Base-by-base conservation (phyloP, 2,329 filamentous ascomycete genomes). In the Cytospora chrysosperma region DNA sequence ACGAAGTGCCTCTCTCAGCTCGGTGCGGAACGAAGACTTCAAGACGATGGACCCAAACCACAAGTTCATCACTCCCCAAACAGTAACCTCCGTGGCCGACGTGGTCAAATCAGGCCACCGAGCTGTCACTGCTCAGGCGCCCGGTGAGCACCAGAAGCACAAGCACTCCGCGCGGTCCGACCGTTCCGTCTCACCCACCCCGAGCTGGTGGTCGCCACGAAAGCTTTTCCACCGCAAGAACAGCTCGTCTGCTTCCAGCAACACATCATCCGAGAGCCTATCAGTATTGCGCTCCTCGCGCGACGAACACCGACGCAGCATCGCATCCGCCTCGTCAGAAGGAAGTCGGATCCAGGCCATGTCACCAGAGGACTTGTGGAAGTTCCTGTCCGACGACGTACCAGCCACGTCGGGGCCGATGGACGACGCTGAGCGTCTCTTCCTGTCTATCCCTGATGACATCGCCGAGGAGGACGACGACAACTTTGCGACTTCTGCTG, bases 1-100 rank as follows among this genome's bases (percentile, higher is more conserved):
- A 65, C 85, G 89, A 66, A 90, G 88, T 70, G 85, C 82, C 62
- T 93, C 89, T 5, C 79, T 86, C 68, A 87, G 79, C 69, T 89
- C 87, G 8, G 77, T 88, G 57, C 77, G 80, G 57, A 80, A 77
- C 51, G 79, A 82, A 59, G 82, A 88, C 68, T 84, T 85, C 70
- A 89, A 86, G 72, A 95, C 91, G 1, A 89, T 93, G 84, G 85
- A 94, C 69, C 92, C 92, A 0, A 80, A 84, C 32, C 89, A 92
- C 77, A 92, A 90, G 72, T 96, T 88, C 73, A 80, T 86, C 69
- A 86, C 88, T 34, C 91, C 90, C 13, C 82, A 88, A 59, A 85
- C 86, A 26, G 81, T 83, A 27, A 78, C 81, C 1, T 78, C 79
- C 19, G 81, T 83, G 24, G 78, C 81, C 53, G 71, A 78, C 62